phyloP scores from a whole-genome alignment of 2,329 filamentous ascomycete genomes.

The Stachybotrys echinatus region DNA sequence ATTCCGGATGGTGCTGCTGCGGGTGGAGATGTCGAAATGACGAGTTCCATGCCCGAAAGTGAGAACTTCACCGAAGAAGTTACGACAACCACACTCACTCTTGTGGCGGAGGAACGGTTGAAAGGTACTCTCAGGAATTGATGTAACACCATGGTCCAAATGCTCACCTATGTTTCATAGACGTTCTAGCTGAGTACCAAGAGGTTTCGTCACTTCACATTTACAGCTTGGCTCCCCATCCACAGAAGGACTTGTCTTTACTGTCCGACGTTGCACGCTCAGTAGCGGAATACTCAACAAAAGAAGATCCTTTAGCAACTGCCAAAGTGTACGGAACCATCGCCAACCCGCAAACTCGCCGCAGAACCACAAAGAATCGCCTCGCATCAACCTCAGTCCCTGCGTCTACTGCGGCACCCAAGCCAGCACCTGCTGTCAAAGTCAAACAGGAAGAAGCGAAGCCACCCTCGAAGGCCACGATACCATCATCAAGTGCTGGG shows the following conservation, averaged over 20 bases:
- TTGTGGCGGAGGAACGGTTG: conserved; percentile 69
- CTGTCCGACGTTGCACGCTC: conserved; percentile 66
- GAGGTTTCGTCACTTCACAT: conserved; percentile 76
- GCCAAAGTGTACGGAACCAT: conserved; percentile 68
- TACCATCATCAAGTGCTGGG: conserved; percentile 16
- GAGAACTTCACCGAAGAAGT: conserved; percentile 42
- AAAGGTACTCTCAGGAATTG: conserved; percentile 55
- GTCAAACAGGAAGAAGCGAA: conserved; percentile 24
- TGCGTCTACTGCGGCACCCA: conserved; percentile 15
- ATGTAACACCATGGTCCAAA: conserved; percentile 6
- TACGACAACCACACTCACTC: conserved; percentile 52
- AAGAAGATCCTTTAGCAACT: conserved; percentile 54
- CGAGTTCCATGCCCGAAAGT: conserved; percentile 55
- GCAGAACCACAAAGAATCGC: conserved; percentile 36
- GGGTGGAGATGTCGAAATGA: conserved; percentile 65
- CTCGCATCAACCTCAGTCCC: conserved; percentile 16
- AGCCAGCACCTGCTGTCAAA: conserved; percentile 10
- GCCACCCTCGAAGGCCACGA: conserved; percentile 15
- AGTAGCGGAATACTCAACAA: conserved; percentile 47
- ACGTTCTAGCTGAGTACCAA: conserved; percentile 61
- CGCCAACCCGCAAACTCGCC: conserved; percentile 61
- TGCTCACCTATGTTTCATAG: conserved; percentile 33
- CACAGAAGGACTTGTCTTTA: conserved; percentile 63
- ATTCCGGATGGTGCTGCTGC: conserved; percentile 31
- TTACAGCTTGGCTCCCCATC: conserved; percentile 74